A percentile compares a stretch with the other conserved stretches of the same genome.
phyloP scores from a whole-genome alignment of 2,329 filamentous ascomycete species.

The Penicillium fuscoglaucum region DNA sequence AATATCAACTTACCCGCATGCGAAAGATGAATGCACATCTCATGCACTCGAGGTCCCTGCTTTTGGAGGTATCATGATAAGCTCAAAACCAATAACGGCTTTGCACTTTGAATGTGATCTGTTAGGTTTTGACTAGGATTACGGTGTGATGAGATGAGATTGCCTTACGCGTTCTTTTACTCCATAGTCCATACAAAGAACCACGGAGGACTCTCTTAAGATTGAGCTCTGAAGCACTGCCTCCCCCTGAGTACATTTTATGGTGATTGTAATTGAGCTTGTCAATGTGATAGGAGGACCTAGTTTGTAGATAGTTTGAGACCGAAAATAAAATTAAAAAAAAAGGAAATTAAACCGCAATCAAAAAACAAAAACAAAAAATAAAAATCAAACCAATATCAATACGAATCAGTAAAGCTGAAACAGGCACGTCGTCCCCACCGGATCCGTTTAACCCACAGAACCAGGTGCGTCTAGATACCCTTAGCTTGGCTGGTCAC shows the following conservation, averaged over 20 bases:
- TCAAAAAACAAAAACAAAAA: not conserved
- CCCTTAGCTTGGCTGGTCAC: conserved; percentile 26
- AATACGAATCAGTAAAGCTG: conserved; percentile 34
- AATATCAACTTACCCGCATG: conserved; percentile 18
- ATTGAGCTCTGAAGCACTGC: not conserved
- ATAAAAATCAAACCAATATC: not conserved
- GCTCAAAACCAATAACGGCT: conserved; percentile 17
- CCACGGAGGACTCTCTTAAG: not conserved
- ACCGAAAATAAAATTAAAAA: not conserved
- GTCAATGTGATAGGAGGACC: conserved; percentile 1
- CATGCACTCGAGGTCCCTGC: conserved; percentile 8
- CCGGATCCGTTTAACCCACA: conserved; percentile 27
- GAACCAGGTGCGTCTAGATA: conserved; percentile 17
- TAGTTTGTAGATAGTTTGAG: no score
- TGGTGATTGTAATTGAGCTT: not conserved
- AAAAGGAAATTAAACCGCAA: not conserved
- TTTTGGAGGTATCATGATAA: conserved; percentile 18
- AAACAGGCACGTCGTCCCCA: conserved; percentile 36
- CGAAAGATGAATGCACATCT: conserved; percentile 4
- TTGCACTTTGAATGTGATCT: conserved; percentile 19
- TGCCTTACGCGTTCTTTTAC: conserved; percentile 11
- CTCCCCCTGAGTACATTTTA: conserved; percentile 1
- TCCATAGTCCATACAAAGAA: not conserved
- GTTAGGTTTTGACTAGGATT: conserved; percentile 20
- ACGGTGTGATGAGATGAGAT: conserved; percentile 5